Evolutionary conservation across 306 rosid genomes (phyloP).

Genomic region (Aeschynomene evenia): DNA sequence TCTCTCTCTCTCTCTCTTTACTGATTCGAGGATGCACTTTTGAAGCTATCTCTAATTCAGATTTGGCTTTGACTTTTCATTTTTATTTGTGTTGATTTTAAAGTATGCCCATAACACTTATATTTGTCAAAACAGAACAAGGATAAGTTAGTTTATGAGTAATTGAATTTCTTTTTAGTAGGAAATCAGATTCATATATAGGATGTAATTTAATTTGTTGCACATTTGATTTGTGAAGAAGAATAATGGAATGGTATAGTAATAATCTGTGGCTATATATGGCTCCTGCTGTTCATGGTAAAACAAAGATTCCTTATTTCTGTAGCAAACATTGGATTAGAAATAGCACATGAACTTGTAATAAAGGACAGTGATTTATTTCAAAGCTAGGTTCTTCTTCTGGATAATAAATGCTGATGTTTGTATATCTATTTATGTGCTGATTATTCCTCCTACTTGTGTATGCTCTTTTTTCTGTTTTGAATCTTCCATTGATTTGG

Average conservation of each 20-base stretch:
- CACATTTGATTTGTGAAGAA: not conserved
- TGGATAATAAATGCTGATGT: not conserved
- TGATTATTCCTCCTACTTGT: not conserved
- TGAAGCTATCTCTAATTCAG: not conserved
- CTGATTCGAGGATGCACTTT: not conserved
- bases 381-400: constrained; percentile 1
- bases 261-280: not conserved
- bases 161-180: not conserved
- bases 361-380: not conserved
- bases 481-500: not conserved
- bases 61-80: not conserved
- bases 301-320: not conserved
- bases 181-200: not conserved
- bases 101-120: not conserved
- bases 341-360: not conserved
- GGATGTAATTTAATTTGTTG: not conserved
- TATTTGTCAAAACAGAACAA: not conserved
- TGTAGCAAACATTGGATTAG: not conserved
- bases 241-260: not conserved
- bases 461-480: not conserved
- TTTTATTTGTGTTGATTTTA: not conserved
- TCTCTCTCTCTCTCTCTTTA: not conserved
- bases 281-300: not conserved
- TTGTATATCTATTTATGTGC: not conserved
- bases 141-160: not conserved